These are phyloP conservation scores for Arabidopsis arenosa DNA, from an alignment of 345 rosid species.

Conservation along the genomic window DNA sequence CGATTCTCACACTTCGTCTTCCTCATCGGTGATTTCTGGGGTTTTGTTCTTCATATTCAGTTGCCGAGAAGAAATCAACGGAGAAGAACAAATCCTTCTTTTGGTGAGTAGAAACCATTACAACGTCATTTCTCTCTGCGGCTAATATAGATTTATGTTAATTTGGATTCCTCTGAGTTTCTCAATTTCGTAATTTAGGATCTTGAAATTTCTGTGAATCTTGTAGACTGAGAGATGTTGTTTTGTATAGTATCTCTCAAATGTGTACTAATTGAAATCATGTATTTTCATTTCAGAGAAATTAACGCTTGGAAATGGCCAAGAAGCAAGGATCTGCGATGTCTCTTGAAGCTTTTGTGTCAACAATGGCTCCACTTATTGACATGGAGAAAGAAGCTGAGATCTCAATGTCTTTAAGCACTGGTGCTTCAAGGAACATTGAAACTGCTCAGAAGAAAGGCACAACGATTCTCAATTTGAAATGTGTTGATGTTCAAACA, in stretches of 20 bases:
- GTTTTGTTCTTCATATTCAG: background rate
- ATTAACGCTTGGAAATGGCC: conserved; percentile 39
- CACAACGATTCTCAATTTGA: conserved; percentile 73
- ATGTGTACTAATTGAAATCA: background rate
- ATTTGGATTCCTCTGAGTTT: background rate
- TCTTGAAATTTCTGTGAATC: background rate
- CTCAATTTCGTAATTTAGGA: background rate
- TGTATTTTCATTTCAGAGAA: conserved; percentile 7
- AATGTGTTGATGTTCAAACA: conserved; percentile 81
- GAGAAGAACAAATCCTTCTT: background rate
- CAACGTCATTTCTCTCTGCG: background rate
- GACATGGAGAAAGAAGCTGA: conserved; percentile 92
- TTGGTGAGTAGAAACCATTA: conserved; percentile 8
- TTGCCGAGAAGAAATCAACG: background rate
- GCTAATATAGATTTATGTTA: background rate
- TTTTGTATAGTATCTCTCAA: background rate
- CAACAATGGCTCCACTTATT: conserved; percentile 69
- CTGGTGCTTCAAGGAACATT: conserved; percentile 68
- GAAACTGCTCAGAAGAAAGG: conserved; percentile 77
- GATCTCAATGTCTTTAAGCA: conserved; percentile 73
- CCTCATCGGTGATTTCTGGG: conserved; percentile 16
- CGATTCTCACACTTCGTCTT: conserved; percentile 26
- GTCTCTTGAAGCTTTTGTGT: conserved; percentile 72
- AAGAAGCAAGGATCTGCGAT: conserved; percentile 52
- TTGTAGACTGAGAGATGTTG: background rate